phyloP scores from a whole-genome alignment of 805 yeast genomes.

The Wickerhamiella qilinensis region DNA sequence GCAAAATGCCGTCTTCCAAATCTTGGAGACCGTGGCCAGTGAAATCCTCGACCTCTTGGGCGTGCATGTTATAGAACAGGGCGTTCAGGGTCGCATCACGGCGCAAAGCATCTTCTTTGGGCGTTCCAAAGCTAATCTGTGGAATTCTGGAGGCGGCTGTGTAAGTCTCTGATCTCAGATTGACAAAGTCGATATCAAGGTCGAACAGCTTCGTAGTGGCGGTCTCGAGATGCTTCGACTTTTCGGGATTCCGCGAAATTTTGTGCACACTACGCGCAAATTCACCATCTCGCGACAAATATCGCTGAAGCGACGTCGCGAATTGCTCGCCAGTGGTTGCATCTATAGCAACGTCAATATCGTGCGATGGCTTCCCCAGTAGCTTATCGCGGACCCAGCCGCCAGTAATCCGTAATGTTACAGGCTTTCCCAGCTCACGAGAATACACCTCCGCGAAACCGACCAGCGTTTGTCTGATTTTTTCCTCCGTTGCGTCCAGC shows the following conservation, averaged over 20 bases:
- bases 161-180: constrained; percentile 74
- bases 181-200: constrained; percentile 85
- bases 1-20: constrained; percentile 46
- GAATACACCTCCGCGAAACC: constrained; percentile 17
- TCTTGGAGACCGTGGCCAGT: constrained; percentile 67
- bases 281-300: constrained; percentile 19
- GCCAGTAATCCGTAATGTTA: constrained; percentile 72
- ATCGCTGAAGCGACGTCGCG: constrained; percentile 49
- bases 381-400: constrained; percentile 98
- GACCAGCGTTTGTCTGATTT: constrained; percentile 19
- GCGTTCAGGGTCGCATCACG: constrained; percentile 95
- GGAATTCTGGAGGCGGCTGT: constrained; percentile 82
- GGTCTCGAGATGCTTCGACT: constrained; percentile 91
- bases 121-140: constrained; percentile 65
- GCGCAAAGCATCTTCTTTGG: constrained; percentile 77
- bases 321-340: constrained; percentile 72
- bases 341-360: constrained; percentile 84
- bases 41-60: constrained; percentile 62
- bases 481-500: constrained; percentile 18
- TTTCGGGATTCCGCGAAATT: constrained; percentile 85
- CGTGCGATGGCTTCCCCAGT: constrained; percentile 64
- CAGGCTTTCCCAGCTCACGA: constrained; percentile 10
- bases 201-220: constrained; percentile 80
- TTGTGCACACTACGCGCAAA: constrained; percentile 40
- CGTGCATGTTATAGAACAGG: constrained; percentile 65